Conservation (phyloP, 2,329 filamentous ascomycete species). For the Cladophialophora psammophila region DNA sequence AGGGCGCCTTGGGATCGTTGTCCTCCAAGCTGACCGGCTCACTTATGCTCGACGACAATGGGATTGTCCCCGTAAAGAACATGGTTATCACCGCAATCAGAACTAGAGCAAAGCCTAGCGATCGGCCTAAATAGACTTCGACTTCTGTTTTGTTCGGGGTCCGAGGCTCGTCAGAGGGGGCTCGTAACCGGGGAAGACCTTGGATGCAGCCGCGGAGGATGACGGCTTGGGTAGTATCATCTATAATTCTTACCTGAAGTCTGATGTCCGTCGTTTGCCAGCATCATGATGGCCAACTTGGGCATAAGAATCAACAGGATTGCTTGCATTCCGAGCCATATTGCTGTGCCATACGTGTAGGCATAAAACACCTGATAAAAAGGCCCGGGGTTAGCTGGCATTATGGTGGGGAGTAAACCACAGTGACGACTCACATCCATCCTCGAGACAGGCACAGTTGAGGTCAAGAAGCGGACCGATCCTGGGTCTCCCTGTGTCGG, state of each 20-base stretch:
- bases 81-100: conserved; percentile 69
- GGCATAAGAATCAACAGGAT: conserved; percentile 66
- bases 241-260: conserved; percentile 56
- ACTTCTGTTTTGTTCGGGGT: conserved; percentile 55
- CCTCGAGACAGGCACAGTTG: background rate
- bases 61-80: conserved; percentile 74
- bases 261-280: conserved; percentile 64
- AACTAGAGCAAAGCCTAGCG: conserved; percentile 72
- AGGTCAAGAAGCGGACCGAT: background rate
- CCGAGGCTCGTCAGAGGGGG: conserved; percentile 16
- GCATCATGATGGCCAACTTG: conserved; percentile 66
- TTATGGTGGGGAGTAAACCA: background rate
- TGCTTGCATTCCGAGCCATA: conserved; percentile 55
- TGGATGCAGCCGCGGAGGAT: conserved; percentile 3
- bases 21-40: conserved; percentile 53
- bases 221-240: conserved; percentile 8
- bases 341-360: conserved; percentile 55
- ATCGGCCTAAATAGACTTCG: conserved; percentile 76
- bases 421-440: conserved; percentile 28
- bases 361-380: conserved; percentile 50
- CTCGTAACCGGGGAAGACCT: conserved; percentile 1
- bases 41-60: conserved; percentile 61
- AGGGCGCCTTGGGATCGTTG: conserved; percentile 62
- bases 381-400: conserved; percentile 1
- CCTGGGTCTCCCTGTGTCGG: background rate